A percentile compares a stretch with the other conserved stretches of the same genome.
Evolutionary conservation across 2,329 filamentous ascomycete genomes (phyloP).

Genomic region (Tolypocladium cylindrosporum): DNA sequence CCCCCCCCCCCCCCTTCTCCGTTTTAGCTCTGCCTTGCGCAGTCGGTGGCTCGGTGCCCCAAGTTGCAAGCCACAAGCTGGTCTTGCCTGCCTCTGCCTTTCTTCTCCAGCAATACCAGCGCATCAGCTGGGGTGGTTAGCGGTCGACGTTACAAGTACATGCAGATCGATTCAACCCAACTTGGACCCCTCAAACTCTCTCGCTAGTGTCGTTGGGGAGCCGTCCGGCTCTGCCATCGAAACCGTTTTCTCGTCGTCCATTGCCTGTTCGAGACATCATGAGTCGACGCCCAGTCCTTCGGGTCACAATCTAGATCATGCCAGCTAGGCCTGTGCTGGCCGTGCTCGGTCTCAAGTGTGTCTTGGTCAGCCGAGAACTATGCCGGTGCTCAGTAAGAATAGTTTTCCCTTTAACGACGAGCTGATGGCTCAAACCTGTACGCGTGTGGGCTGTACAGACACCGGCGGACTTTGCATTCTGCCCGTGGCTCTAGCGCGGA

Average conservation of each 20-base stretch:
- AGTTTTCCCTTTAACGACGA: neutral
- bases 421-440: neutral
- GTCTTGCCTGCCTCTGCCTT: neutral
- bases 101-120: neutral
- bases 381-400: neutral
- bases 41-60: neutral
- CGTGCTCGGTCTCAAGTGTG: neutral
- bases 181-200: neutral
- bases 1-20: neutral
- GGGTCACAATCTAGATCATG: neutral
- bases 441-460: neutral
- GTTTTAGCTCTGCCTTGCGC: neutral
- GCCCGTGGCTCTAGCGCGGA: conserved; percentile 1
- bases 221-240: neutral
- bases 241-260: neutral
- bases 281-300: neutral
- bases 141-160: neutral
- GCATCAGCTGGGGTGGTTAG: neutral
- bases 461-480: neutral
- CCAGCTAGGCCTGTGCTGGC: neutral
- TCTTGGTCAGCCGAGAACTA: neutral
- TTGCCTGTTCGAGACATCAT: neutral
- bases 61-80: conserved; percentile 2
- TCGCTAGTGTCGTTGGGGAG: neutral
- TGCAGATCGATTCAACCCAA: neutral